Evolutionary conservation across 192 early-diverging fungal genomes (phyloP), one percentile per base, ranked within the genome.

Genomic region (Lobosporangium transversale): DNA sequence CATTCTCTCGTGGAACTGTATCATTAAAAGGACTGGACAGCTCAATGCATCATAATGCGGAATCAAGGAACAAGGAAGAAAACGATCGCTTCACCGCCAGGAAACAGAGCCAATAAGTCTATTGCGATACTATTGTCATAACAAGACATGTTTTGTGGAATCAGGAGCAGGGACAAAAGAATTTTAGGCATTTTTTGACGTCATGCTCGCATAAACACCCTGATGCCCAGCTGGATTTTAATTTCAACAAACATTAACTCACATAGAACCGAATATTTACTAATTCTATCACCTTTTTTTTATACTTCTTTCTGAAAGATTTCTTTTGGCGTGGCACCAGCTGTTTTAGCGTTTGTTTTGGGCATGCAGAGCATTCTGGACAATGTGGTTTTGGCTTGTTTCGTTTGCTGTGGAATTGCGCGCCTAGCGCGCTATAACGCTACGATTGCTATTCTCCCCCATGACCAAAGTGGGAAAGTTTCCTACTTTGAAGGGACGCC

Each of bases 401-500:
- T 97, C 89, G 90, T 97, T 21, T 90, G 87, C 48, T 94, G 93
- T 58, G 93, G 91, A 29, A 89, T 94, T 62, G 89, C 95, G 24
- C 87, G 95, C 27, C 79, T 97, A 37, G 95, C 94, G 1, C 81
- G 94, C 15, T 97, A 89, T 82, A 97, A 97, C 69, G 92, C 93
- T n/a, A 95, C 94, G 0, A 89, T 94, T 0, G 92, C 91, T 9
- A 83, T 89, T 23, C 43, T 90, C 58, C 89, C 91, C 18, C 91
- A 89, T 32, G 94, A 94, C 48, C 51, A 43, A n/a, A 82, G 81
- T 11, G 94, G 94, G 36, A 95, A 96, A 60, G 84, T 94, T 36
- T 61, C 78, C 30, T 92, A 92, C 65, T 97, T 95, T 81, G 93
- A 97, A 71, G 95, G 95, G 30, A 94, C 94, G 9, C 95, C 95